Evolutionary conservation across 2,329 filamentous ascomycete species (phyloP), one percentile per base, ranked within the genome.

Genomic region (Apiospora phragmitis): DNA sequence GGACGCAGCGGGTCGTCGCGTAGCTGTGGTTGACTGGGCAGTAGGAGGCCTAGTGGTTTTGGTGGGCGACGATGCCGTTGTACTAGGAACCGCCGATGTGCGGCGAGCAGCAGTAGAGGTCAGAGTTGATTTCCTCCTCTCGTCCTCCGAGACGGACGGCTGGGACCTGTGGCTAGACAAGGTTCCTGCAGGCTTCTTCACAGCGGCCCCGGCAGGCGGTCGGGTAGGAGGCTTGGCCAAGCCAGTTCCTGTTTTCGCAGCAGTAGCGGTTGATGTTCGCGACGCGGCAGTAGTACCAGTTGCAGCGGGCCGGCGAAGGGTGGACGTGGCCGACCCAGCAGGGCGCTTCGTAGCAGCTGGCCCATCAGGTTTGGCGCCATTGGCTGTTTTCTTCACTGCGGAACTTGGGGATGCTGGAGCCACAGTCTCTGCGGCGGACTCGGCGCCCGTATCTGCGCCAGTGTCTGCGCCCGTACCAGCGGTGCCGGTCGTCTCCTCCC

Each of bases 61-160:
- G 14, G 76, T 74, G 11, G 78, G 78, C 59, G 79, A 79, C 5
- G 77, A 67, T 14, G 67, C 74, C 6, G 81, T 72, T 71, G 81
- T 80, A 71, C 81, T 83, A 32, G 82, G 79, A 32, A 84, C 77
- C n/a, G 82, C 80, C 69, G 84, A 86, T 24, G 83, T 80, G 73
- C 85, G 82, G 68, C 85, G 81, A 24, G 83, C 79, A 32, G 82
- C 79, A 47, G 81, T 77, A 47, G 81, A 78, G 8, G 80, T 80
- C 71, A 83, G 75, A 29, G 77, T 78, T 4, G 83, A 78, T 76
- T 82, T 85, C 79, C 83, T 85, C 72, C 77, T 78, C 71, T 87
- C 86, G 74, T 87, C 86, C 72, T 87, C 85, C 70, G 85, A 85
- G 68, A 83, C 82, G 71, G 85, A 86, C 68, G 85, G 81, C n/a